Conservation (phyloP, 805 yeast genomes). For the Clavispora fructus region DNA sequence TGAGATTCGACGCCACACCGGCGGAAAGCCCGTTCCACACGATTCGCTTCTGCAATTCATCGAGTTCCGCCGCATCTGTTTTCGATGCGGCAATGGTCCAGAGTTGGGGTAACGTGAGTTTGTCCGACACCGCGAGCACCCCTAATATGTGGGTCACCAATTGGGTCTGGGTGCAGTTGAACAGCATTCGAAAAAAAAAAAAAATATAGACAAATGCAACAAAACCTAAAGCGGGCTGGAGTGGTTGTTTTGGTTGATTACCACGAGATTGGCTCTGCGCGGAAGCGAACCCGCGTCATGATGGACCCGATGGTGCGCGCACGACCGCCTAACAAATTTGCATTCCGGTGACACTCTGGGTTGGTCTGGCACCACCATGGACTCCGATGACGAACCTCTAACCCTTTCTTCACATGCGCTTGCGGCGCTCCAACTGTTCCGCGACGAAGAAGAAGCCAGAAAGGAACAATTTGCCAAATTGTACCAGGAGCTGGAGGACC, state of each 20-base stretch:
- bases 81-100: slow-evolving; percentile 8
- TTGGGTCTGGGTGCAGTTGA: slow-evolving; percentile 13
- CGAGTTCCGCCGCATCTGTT: slow-evolving; percentile 13
- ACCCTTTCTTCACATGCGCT: slow-evolving; percentile 45
- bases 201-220: too few relatives aligned
- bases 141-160: slow-evolving; percentile 11
- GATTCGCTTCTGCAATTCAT: slow-evolving; percentile 32
- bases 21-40: slow-evolving; percentile 38
- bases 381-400: slow-evolving; percentile 40
- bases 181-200: slow-evolving; percentile 8
- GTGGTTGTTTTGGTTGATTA: not conserved
- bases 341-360: not conserved
- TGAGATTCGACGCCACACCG: slow-evolving; percentile 7
- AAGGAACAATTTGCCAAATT: slow-evolving; percentile 52
- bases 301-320: slow-evolving; percentile 1
- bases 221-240: not conserved
- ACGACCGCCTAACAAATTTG: slow-evolving; percentile 4
- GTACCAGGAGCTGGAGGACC: slow-evolving; percentile 52
- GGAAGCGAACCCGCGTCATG: not conserved
- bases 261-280: not conserved
- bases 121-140: slow-evolving; percentile 12
- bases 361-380: slow-evolving; percentile 24
- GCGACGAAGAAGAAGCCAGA: slow-evolving; percentile 55
- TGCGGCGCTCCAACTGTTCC: slow-evolving; percentile 61
- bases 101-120: slow-evolving; percentile 8